Evolutionary conservation across 805 yeast species (phyloP), one percentile per base, ranked within the genome.

Genomic region (Pichia heedii): DNA sequence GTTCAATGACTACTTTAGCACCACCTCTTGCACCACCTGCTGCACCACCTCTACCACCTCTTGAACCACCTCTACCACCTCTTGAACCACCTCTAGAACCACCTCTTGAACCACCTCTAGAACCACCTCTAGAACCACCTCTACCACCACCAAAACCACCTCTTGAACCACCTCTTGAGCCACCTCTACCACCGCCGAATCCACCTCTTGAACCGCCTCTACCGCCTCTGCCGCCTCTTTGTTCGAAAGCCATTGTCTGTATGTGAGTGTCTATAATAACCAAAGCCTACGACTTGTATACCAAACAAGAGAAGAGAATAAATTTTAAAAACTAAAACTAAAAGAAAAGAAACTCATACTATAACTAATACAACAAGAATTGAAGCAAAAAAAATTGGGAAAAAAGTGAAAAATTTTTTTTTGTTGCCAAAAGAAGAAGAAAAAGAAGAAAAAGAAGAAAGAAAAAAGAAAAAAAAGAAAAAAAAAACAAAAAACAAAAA

Each of bases 1-100:
- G 97, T 73, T 93, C 98, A 57, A 90, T 83, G 61, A 90, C 86
- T 56, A 90, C 97, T 75, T 84, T 93, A 59, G 96, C 95, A 66
- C 94, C 95, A 58, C 90, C 93, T 53, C 73, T 63, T 52, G 90
- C 89, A 67, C 93, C 94, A 54, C 89, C 90, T 50, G 79, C 56
- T 50, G 82, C 66, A 51, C 83, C 66, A 56, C 84, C 73, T 50
- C 74, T 58, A 40, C 85, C 79, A 47, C 84, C 79, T 46, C 78
- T 66, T 37, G 72, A 70, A 47, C 81, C 77, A 45, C 84, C 77
- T 45, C 76, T 62, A 43, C 75, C 75, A 36, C 84, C 77, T 47
- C 79, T 63, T 49, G 79, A 74, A 46, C 73, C 54, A 43, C 67
- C 73, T 53, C 78, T 66, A 43, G 63, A 57, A 41, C 82, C 81